Conservation (phyloP, 164 flowering plant genomes). For the Piper betle region DNA sequence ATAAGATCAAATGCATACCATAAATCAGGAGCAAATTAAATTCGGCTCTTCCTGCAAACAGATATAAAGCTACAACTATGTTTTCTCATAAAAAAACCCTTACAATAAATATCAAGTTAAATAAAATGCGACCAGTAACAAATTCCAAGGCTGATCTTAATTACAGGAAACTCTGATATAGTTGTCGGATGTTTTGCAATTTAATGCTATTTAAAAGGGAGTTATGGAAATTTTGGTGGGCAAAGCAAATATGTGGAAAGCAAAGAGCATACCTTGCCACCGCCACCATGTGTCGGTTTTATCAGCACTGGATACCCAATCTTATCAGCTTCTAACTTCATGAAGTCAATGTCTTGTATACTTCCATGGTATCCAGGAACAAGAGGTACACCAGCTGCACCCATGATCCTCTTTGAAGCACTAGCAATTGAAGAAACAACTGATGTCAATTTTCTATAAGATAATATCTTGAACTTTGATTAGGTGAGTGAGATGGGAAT, state of each 20-base stretch:
- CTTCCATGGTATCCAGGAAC: slow-evolving; percentile 98
- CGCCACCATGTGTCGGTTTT: slow-evolving; percentile 99
- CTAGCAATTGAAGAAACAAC: slow-evolving; percentile 13
- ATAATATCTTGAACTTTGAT: too few relatives aligned
- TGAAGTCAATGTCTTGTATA: slow-evolving; percentile 77
- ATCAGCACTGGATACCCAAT: slow-evolving; percentile 92
- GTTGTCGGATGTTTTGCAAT: too few relatives aligned
- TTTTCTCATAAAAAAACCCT: too few relatives aligned
- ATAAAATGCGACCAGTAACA: too few relatives aligned
- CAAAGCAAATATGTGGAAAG: neutral
- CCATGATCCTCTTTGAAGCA: slow-evolving; percentile 99
- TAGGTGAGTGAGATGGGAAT: too few relatives aligned
- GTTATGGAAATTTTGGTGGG: neutral
- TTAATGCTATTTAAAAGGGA: too few relatives aligned
- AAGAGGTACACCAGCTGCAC: slow-evolving; percentile 94
- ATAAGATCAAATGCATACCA: neutral
- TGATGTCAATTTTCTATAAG: too few relatives aligned
- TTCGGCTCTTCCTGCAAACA: too few relatives aligned
- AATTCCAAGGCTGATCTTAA: too few relatives aligned
- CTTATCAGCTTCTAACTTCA: slow-evolving; percentile 82
- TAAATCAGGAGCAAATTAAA: neutral
- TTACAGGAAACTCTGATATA: neutral
- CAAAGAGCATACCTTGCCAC: slow-evolving; percentile 66
- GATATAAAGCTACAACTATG: too few relatives aligned
- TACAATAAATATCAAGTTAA: too few relatives aligned